These are phyloP conservation scores for Biscogniauxia marginata DNA, from an alignment of 2,329 filamentous ascomycete genomes.

Conservation along the genomic window DNA sequence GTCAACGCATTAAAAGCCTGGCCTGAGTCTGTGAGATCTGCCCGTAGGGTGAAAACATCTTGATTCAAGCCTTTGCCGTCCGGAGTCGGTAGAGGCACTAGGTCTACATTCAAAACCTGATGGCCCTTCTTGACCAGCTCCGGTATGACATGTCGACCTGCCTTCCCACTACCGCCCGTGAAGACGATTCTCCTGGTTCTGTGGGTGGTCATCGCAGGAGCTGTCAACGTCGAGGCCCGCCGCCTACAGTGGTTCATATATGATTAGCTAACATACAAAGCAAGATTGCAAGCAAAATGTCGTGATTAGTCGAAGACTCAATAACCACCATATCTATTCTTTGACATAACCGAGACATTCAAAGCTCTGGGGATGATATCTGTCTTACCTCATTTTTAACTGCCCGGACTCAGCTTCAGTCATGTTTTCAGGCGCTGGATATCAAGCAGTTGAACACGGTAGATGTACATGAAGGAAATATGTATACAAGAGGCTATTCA, in stretches of 20 bases:
- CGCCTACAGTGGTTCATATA: not conserved
- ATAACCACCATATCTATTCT: no score
- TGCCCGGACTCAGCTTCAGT: not conserved
- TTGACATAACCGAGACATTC: not conserved
- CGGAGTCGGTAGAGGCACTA: conserved; percentile 28
- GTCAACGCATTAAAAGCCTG: conserved; percentile 39
- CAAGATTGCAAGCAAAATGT: not conserved
- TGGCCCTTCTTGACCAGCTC: conserved; percentile 34
- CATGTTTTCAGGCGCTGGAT: not conserved
- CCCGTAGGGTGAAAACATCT: conserved; percentile 35
- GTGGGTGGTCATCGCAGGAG: not conserved
- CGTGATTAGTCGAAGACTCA: not conserved
- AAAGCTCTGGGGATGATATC: not conserved
- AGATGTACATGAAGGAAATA: not conserved
- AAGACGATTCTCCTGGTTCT: conserved; percentile 31
- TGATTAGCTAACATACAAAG: not conserved
- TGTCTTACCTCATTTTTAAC: not conserved
- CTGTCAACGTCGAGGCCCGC: not conserved
- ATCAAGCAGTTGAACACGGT: not conserved
- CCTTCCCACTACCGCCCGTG: conserved; percentile 37
- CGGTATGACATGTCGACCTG: conserved; percentile 35
- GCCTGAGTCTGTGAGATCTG: conserved; percentile 36
- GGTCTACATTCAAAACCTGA: conserved; percentile 36
- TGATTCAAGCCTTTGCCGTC: conserved; percentile 13
- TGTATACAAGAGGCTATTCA: not conserved